These are phyloP conservation scores for Ogataea angusta DNA, from an alignment of 805 yeast species.

Conservation along the genomic window DNA sequence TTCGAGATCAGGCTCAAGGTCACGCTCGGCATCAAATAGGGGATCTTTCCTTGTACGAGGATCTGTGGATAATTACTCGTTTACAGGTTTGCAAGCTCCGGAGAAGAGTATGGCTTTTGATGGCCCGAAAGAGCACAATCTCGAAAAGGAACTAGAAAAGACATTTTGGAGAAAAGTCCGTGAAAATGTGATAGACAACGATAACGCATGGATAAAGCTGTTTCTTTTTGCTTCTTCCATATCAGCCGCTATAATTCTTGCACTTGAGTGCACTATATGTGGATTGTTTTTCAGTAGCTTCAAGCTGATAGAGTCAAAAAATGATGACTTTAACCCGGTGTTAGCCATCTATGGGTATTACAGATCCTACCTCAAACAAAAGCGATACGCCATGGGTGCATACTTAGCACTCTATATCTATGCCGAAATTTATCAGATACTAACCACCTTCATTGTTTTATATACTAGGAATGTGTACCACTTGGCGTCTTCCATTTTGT, in stretches of 20 bases:
- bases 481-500: constrained; percentile 32
- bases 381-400: constrained; percentile 26
- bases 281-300: constrained; percentile 38
- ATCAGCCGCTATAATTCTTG: constrained; percentile 36
- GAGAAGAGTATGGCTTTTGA: constrained; percentile 14
- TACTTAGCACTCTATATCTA: constrained; percentile 42
- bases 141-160: constrained; percentile 12
- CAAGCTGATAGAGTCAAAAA: constrained; percentile 18
- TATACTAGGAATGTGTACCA: constrained; percentile 37
- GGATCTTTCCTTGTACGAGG: constrained; percentile 2
- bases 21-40: constrained; percentile 11
- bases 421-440: constrained; percentile 40
- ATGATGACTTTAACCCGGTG: constrained; percentile 18
- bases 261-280: constrained; percentile 37
- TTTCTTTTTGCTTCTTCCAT: constrained; percentile 34
- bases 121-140: constrained; percentile 11
- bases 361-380: constrained; percentile 18
- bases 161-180: constrained; percentile 10
- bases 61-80: constrained; percentile 8
- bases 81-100: constrained; percentile 12
- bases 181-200: constrained; percentile 18
- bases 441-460: constrained; percentile 36
- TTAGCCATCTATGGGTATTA: constrained; percentile 27
- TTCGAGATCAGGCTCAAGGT: constrained; percentile 11
- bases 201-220: constrained; percentile 17